Evolutionary conservation across 768 basidiomycete species (phyloP).

Genomic region (Lactifluus rugatus): DNA sequence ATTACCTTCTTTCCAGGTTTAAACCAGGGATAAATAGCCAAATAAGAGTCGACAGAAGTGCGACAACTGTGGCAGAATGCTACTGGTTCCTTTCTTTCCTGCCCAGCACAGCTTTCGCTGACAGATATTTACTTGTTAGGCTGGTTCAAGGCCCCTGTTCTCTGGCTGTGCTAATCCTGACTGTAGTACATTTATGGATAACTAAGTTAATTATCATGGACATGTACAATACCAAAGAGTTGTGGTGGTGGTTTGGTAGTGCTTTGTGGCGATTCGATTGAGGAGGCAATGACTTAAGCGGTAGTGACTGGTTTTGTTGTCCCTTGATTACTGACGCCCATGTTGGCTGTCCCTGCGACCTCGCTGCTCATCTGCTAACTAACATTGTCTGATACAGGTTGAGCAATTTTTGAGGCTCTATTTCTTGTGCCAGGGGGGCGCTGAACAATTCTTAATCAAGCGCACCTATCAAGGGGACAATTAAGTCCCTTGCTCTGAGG

Average conservation of each 20-base stretch:
- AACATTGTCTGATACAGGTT: conserved; percentile 12
- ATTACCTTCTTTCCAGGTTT: background rate
- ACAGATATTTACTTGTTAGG: background rate
- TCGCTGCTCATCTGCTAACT: conserved; percentile 12
- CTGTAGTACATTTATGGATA: conserved; percentile 5
- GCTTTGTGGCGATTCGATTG: background rate
- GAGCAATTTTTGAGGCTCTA: conserved; percentile 9
- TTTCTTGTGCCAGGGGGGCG: background rate
- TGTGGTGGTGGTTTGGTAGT: background rate
- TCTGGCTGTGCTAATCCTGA: background rate
- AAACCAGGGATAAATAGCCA: background rate
- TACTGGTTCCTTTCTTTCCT: background rate
- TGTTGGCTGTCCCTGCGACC: conserved; percentile 6
- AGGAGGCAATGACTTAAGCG: background rate
- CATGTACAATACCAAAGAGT: conserved; percentile 9
- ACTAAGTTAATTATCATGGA: background rate
- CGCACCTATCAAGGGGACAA: background rate
- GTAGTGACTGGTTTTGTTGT: background rate
- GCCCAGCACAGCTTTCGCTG: background rate
- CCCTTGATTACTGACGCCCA: conserved; percentile 1
- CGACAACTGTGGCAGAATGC: background rate
- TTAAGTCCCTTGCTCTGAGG: conserved; percentile 5
- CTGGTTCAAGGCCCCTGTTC: background rate
- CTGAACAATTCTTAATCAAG: background rate
- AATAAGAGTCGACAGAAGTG: background rate